Evolutionary conservation across 441 rosid genomes (phyloP), one percentile per base, ranked within the genome.

Genomic region (Hura crepitans): DNA sequence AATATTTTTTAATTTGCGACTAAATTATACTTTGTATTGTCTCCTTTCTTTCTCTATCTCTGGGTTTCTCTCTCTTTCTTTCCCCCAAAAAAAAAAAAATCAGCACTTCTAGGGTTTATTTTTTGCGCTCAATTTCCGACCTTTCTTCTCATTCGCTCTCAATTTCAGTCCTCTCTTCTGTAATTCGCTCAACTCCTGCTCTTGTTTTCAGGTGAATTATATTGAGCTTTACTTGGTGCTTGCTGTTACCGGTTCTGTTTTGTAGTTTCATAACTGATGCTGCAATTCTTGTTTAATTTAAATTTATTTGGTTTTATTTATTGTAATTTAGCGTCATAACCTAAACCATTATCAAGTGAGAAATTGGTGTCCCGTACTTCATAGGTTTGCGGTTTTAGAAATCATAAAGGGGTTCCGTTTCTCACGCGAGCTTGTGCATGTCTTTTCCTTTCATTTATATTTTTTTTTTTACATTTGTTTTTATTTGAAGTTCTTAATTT

Each of bases 81-180:
- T 17, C 5, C 2, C n/a, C n/a, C n/a, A n/a, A n/a, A n/a, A n/a
- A n/a, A n/a, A n/a, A 20, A 56, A 62, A 17, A 9, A 17, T 55
- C 62, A 62, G 43, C 37, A 68, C 11, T 71, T 51, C 58, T 71
- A 80, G 80, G 78, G 77, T 71, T 76, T 71, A 53, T 60, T 22
- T 54, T 12, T 5, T 30, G n/a, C 39, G 1, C 15, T 30, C 42
- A 6, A 14, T 31, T 30, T 15, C 8, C 6, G 20, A 28, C 25
- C 22, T n/a, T 42, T 8, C 30, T 28, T 18, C 49, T 47, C 55
- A 37, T 65, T 65, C 66, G 39, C n/a, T 30, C 22, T 30, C 42
- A 6, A 14, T 31, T 57, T 15, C 8, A 15, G 20, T 17, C 45
- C 33, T n/a, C 68, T 18, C 23, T 28, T 18, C 49, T 57, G 46